Conservation (phyloP, 495 filamentous ascomycete species). For the Podospora conica region DNA sequence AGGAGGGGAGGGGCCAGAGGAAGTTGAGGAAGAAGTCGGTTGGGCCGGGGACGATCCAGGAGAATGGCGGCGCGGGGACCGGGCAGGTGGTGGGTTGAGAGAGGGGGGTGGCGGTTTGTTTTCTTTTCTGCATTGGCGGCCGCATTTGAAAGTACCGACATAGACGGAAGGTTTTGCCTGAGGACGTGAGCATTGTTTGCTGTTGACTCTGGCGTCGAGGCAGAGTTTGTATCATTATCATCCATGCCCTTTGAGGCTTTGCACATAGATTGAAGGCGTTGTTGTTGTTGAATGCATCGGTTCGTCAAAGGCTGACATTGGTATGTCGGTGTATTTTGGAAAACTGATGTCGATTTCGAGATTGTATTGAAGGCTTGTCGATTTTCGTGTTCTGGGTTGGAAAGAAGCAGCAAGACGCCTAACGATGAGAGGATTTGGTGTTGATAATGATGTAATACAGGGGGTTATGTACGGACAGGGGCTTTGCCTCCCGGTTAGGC, state of each 20-base stretch:
- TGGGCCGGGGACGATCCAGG: slow-evolving; percentile 7
- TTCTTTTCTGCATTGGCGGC: not conserved
- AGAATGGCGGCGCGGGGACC: not conserved
- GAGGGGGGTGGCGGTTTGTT: not conserved
- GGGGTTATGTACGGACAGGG: not conserved
- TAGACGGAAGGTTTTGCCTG: not conserved
- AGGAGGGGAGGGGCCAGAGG: not conserved
- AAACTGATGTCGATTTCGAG: not conserved
- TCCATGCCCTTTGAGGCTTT: not conserved
- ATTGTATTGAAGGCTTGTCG: not conserved
- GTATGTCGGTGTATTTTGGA: not conserved
- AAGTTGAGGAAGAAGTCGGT: slow-evolving; percentile 19
- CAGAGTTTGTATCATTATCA: not conserved
- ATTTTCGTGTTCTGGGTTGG: not conserved
- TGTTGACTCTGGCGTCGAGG: not conserved
- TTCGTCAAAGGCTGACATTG: not conserved
- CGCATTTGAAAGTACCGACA: not conserved
- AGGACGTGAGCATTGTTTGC: not conserved
- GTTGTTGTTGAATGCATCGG: not conserved
- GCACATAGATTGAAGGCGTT: not conserved
- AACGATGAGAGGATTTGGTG: not conserved
- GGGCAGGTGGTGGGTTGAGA: not conserved
- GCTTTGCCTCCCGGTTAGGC: not conserved
- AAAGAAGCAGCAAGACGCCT: not conserved
- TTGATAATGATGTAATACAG: not conserved